Conservation (phyloP, 108 stramenopile genomes). For the Licmophora abbreviata region DNA sequence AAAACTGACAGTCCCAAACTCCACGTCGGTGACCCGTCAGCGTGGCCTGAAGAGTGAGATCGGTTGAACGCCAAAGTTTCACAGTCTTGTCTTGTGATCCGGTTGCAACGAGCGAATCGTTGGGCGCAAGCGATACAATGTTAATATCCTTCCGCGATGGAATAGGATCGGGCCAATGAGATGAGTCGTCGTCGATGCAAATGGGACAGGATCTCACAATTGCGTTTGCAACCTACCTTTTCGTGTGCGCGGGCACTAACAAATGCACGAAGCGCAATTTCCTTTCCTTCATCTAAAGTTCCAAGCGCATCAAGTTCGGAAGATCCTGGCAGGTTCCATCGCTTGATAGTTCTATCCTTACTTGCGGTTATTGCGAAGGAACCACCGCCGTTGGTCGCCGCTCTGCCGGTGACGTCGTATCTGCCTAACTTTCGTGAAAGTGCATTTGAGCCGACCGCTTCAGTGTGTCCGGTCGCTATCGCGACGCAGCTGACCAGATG, state of each 20-base stretch:
- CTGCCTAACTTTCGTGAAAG: constrained; percentile 67
- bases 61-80: constrained; percentile 83
- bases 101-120: constrained; percentile 91
- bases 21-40: constrained; percentile 93
- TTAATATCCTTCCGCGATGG: constrained; percentile 96
- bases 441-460: constrained; percentile 75
- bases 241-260: constrained; percentile 72
- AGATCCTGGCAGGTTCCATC: constrained; percentile 84
- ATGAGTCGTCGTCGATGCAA: background rate
- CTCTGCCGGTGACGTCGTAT: constrained; percentile 78
- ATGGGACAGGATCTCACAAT: constrained; percentile 15
- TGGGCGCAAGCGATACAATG: constrained; percentile 89
- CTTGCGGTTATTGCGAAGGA: constrained; percentile 88
- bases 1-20: constrained; percentile 94
- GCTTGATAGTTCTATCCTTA: constrained; percentile 88
- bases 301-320: constrained; percentile 27
- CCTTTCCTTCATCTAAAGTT: constrained; percentile 15
- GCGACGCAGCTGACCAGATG: too few species aligned
- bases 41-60: constrained; percentile 68
- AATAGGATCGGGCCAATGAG: constrained; percentile 23
- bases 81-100: constrained; percentile 94
- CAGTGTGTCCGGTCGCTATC: constrained; percentile 79
- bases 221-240: too few species aligned
- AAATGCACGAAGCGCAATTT: constrained; percentile 27
- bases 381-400: constrained; percentile 75